Percentiles rank a stretch among this genome's conserved stretches.
Evolutionary conservation across 169 alveolate species (phyloP).

Genomic region (Plasmodium vinckei): DNA sequence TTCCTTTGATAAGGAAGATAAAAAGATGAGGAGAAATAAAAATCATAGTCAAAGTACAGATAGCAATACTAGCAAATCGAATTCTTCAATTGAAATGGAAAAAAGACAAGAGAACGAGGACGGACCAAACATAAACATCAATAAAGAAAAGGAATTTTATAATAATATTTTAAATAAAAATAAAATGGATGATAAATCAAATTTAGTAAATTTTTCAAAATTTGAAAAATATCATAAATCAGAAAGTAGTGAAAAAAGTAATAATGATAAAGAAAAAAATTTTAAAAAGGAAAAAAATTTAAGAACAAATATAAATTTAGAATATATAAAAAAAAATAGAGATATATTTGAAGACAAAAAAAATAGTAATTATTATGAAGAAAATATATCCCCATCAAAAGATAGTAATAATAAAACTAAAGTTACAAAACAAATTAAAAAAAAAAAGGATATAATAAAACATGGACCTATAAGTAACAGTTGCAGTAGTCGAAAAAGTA

Average conservation of each 20-base stretch:
- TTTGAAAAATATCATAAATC: no score
- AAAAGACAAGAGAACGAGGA: not conserved
- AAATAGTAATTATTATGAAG: not conserved
- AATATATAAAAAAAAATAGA: no score
- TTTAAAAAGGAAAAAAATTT: not conserved
- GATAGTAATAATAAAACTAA: no score
- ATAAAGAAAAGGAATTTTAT: not conserved
- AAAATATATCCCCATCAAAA: no score
- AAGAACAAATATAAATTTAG: no score
- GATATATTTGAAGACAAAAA: not conserved
- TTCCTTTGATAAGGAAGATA: not conserved
- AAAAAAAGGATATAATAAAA: not conserved
- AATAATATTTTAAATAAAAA: slow-evolving; percentile 1
- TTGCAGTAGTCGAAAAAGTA: not conserved
- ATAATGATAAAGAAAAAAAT: no score
- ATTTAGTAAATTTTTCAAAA: not conserved
- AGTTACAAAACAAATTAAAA: not conserved
- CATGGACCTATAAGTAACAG: not conserved
- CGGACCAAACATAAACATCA: not conserved
- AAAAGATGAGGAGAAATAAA: not conserved
- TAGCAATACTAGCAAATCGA: not conserved
- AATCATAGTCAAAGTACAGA: no score
- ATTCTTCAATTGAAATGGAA: not conserved
- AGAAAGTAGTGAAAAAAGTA: no score
- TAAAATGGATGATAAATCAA: not conserved